Percentiles rank a stretch among this genome's conserved stretches.
Conservation (phyloP, 768 basidiomycete genomes). For the Russula compacta region DNA sequence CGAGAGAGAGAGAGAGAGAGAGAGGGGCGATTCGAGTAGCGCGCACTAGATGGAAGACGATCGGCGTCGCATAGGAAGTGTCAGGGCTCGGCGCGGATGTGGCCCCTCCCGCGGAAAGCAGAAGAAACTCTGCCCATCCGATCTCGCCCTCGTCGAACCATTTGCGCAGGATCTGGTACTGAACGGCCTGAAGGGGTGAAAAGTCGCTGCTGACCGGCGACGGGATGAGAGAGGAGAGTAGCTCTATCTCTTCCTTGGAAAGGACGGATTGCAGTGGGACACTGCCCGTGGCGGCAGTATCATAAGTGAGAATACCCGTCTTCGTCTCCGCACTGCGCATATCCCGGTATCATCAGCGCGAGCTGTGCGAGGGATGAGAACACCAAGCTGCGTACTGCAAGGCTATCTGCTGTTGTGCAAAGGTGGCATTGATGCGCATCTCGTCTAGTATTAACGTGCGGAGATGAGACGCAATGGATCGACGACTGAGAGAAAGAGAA, state of each 20-base stretch:
- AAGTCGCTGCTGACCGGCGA: conserved; percentile 1
- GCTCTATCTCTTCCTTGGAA: conserved; percentile 9
- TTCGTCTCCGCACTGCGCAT: not conserved
- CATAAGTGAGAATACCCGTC: conserved; percentile 15
- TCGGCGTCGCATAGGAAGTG: conserved; percentile 17
- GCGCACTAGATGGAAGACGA: conserved; percentile 18
- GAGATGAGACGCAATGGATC: not conserved
- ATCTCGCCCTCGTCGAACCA: conserved; percentile 17
- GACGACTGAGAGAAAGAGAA: not conserved
- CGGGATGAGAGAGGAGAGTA: conserved; percentile 12
- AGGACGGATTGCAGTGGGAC: conserved; percentile 14
- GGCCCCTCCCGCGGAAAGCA: conserved; percentile 16
- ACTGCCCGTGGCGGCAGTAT: conserved; percentile 15
- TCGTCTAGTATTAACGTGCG: conserved; percentile 1
- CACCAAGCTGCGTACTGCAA: not conserved
- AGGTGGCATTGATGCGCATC: conserved; percentile 12
- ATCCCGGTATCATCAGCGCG: not conserved
- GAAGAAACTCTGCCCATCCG: conserved; percentile 17
- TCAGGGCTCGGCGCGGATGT: not conserved
- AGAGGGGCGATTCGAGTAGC: not conserved
- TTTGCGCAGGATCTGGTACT: conserved; percentile 13
- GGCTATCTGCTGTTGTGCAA: conserved; percentile 5
- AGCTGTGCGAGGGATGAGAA: not conserved
- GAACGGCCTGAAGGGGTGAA: conserved; percentile 14
- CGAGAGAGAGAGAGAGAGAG: not conserved